Evolutionary conservation across 306 rosid genomes (phyloP).

Genomic region (Hylodesmum podocarpum): DNA sequence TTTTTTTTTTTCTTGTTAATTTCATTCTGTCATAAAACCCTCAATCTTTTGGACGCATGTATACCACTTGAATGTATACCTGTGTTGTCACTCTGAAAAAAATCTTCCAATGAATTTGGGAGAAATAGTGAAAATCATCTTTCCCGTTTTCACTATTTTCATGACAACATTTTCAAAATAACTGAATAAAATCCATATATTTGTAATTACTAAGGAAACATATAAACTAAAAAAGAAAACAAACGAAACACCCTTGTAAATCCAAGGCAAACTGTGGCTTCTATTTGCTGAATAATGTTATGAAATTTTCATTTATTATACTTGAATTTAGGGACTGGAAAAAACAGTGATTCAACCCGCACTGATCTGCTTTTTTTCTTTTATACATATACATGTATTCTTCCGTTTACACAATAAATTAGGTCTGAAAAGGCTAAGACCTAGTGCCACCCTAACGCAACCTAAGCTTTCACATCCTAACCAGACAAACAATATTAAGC

Average conservation of each 20-base stretch:
- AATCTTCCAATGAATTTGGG: constrained; percentile 50
- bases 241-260: background rate
- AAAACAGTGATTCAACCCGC: too few relatives aligned
- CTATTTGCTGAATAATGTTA: background rate
- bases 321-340: too few relatives aligned
- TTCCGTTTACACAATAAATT: too few relatives aligned
- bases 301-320: background rate
- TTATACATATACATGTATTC: too few relatives aligned
- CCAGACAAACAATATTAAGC: too few relatives aligned
- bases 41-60: background rate
- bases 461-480: too few relatives aligned
- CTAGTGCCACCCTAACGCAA: too few relatives aligned
- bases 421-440: too few relatives aligned
- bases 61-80: constrained; percentile 41
- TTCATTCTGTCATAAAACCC: background rate
- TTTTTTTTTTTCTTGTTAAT: background rate
- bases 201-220: background rate
- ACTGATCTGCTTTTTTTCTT: too few relatives aligned
- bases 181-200: background rate
- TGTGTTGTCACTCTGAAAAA: constrained; percentile 43
- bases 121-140: constrained; percentile 37
- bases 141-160: background rate
- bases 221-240: background rate
- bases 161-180: background rate
- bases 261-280: background rate